A percentile compares a stretch with the other conserved stretches of the same genome.
These are phyloP conservation scores for Parachaetomium inaequale DNA, from an alignment of 495 filamentous ascomycete genomes.

Conservation along the genomic window DNA sequence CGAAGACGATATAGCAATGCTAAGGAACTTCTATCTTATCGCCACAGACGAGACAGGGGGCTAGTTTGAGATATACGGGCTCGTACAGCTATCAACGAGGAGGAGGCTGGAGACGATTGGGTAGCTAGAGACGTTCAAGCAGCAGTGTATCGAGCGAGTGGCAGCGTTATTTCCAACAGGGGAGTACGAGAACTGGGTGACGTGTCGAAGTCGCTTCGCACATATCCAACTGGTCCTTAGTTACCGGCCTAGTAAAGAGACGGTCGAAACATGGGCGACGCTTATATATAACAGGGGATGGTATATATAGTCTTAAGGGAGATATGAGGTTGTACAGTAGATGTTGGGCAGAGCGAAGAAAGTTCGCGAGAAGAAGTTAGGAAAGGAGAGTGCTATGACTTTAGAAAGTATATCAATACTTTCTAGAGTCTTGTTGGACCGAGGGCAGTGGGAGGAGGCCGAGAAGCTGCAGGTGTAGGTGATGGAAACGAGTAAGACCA, in stretches of 20 bases:
- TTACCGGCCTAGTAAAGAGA: conserved; percentile 18
- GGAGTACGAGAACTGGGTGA: neutral
- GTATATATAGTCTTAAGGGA: conserved; percentile 26
- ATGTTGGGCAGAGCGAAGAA: conserved; percentile 18
- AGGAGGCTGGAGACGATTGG: conserved; percentile 38
- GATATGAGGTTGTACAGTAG: conserved; percentile 18
- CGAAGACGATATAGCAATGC: conserved; percentile 41
- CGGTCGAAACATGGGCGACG: conserved; percentile 17
- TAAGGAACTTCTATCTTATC: conserved; percentile 46
- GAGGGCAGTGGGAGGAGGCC: conserved; percentile 37
- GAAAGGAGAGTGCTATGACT: conserved; percentile 36
- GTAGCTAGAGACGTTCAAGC: conserved; percentile 41
- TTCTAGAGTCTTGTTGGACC: conserved; percentile 13
- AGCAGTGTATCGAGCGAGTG: conserved; percentile 33
- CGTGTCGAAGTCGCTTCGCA: conserved; percentile 1
- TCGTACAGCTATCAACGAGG: conserved; percentile 43
- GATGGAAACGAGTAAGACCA: too few species aligned
- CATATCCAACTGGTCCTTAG: conserved; percentile 16
- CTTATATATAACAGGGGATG: conserved; percentile 26
- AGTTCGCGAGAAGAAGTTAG: conserved; percentile 27
- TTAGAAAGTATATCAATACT: conserved; percentile 29
- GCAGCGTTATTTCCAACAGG: conserved; percentile 39
- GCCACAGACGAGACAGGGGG: conserved; percentile 17
- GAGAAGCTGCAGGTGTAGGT: neutral
- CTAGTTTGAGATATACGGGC: conserved; percentile 40